Conservation (phyloP, 2,329 filamentous ascomycete species). For the Neurospora crassa region DNA sequence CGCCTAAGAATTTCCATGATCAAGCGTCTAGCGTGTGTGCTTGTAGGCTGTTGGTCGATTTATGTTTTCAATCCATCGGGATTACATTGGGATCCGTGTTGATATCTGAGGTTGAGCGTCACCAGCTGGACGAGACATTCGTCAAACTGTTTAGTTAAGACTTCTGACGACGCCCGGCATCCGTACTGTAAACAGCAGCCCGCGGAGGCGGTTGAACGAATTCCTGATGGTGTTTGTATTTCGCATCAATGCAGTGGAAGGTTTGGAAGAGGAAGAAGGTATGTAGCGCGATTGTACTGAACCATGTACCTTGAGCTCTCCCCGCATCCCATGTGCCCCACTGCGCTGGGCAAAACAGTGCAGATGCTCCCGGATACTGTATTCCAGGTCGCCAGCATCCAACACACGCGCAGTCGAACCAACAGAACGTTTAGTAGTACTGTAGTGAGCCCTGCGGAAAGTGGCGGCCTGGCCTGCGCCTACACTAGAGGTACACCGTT, state of each 20-base stretch:
- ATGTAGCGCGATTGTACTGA: background rate
- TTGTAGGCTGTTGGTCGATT: background rate
- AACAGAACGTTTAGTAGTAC: background rate
- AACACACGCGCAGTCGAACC: background rate
- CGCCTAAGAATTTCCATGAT: background rate
- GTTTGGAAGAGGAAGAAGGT: background rate
- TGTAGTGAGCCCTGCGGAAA: constrained; percentile 12
- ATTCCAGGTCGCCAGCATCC: background rate
- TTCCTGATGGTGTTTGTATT: background rate
- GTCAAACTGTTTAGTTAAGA: background rate
- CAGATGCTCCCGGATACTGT: background rate
- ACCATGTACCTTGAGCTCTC: background rate
- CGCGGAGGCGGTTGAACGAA: background rate
- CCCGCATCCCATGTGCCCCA: background rate
- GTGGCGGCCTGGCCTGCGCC: constrained; percentile 15
- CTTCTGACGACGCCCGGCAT: background rate
- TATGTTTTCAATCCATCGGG: background rate
- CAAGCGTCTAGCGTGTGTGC: background rate
- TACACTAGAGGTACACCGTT: background rate
- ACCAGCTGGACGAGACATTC: background rate
- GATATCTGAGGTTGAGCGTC: background rate
- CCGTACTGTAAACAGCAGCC: background rate
- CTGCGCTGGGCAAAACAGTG: background rate
- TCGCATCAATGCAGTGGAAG: background rate
- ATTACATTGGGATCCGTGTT: background rate